phyloP scores from a whole-genome alignment of 2,329 filamentous ascomycete genomes.

The Cytospora paraplurivora region DNA sequence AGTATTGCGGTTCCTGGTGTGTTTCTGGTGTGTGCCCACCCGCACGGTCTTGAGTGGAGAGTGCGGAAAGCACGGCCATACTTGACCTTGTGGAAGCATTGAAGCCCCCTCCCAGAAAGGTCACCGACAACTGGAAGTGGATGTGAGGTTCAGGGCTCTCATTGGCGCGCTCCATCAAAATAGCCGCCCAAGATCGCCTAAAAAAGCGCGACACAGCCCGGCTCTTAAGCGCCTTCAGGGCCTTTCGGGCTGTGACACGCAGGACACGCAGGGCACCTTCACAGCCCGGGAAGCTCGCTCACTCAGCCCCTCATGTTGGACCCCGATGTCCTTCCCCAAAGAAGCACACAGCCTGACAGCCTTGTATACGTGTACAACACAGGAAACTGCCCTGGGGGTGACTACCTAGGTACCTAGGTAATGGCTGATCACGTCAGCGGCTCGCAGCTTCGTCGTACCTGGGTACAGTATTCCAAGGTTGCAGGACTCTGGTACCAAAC shows the following conservation, averaged over 20 bases:
- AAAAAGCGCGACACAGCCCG: not conserved
- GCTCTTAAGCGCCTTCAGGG: not conserved
- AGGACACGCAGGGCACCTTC: not conserved
- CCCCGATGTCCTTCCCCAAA: not conserved
- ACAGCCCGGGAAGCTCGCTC: not conserved
- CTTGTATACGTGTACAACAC: too few species aligned
- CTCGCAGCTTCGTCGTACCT: too few species aligned
- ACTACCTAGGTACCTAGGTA: too few species aligned
- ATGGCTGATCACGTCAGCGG: too few species aligned
- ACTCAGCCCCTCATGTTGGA: not conserved
- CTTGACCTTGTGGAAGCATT: too few species aligned
- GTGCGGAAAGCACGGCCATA: too few species aligned
- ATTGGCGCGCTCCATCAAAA: not conserved
- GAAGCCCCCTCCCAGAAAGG: not conserved
- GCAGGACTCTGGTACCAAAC: too few species aligned
- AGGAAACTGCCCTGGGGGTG: not conserved
- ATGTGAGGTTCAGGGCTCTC: not conserved
- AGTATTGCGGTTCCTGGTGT: too few species aligned
- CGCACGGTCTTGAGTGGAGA: too few species aligned
- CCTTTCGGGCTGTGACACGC: not conserved
- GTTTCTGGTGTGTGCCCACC: too few species aligned
- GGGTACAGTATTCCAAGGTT: too few species aligned
- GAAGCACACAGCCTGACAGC: not conserved
- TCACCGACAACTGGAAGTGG: not conserved
- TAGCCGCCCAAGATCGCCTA: not conserved